A percentile compares a stretch with the other conserved stretches of the same genome.
phyloP scores from a whole-genome alignment of 2,329 filamentous ascomycete species.

The Fusarium circinatum region DNA sequence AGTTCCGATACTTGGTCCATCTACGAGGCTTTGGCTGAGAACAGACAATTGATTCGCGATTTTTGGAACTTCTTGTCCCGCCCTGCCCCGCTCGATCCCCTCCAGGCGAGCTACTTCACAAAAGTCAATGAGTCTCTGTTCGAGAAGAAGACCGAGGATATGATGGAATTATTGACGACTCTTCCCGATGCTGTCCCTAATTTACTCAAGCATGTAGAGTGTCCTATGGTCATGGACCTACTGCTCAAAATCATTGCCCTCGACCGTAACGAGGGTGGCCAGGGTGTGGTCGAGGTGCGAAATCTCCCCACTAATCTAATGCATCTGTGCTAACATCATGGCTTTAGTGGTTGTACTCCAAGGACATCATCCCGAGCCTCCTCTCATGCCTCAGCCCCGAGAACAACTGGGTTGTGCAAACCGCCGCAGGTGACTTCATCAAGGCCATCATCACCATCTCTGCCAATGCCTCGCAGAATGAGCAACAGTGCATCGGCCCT shows the following conservation, averaged over 20 bases:
- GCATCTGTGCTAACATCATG: conserved; percentile 33
- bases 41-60: conserved; percentile 77
- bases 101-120: conserved; percentile 97
- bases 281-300: conserved; percentile 86
- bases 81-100: conserved; percentile 85
- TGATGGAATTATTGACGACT: conserved; percentile 89
- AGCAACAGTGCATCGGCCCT: conserved; percentile 98
- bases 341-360: conserved; percentile 85
- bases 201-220: conserved; percentile 93
- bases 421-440: conserved; percentile 94
- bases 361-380: conserved; percentile 86
- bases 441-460: conserved; percentile 99
- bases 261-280: conserved; percentile 89
- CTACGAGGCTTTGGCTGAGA: conserved; percentile 89
- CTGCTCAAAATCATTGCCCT: conserved; percentile 96
- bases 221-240: conserved; percentile 98
- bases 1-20: conserved; percentile 98
- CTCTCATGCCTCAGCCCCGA: conserved; percentile 88
- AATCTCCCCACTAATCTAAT: neutral
- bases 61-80: conserved; percentile 93
- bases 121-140: conserved; percentile 98
- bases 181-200: conserved; percentile 83
- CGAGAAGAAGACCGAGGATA: conserved; percentile 97
- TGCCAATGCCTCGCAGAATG: conserved; percentile 96
- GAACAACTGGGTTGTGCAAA: conserved; percentile 90